Evolutionary conservation across 257 asterid genomes (phyloP), one percentile per base, ranked within the genome.

Genomic region (Haberlea rhodopensis): DNA sequence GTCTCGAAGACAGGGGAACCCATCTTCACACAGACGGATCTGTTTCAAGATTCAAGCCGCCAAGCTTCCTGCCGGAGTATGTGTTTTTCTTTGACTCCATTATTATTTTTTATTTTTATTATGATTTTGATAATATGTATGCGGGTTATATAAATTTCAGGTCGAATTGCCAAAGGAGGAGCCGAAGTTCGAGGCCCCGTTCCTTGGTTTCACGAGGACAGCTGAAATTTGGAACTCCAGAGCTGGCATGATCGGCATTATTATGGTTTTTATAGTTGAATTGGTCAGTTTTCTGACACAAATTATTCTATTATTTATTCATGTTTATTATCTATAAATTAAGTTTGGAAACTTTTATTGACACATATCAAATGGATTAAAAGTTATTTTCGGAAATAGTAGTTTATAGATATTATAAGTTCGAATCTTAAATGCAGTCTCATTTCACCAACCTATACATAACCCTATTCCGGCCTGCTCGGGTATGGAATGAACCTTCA

Each of bases 161-260:
- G 87, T 89, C 66, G 91, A 85, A 60, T 24, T 85, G 57, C 96
- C 98, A 0, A 92, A 78, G 37, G 80, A 78, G 57, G 70, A 73
- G 80, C 98, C 96, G 1, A 87, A 81, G 76, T 82, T 87, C 29
- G 66, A 78, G 75, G 73, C 82, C 11, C 95, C 97, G 3, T 80
- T 89, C 62, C 66, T 75, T 22, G 98, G 98, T 5, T 89, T 92
- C 71, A 92, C 97, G 0, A 82, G 78, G 54, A 85, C 92, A 0
- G 98, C 98, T 15, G 98, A 87, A 52, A 80, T 69, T 71, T 92
- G 97, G 96, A 92, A 89, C 70, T 92, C 98, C 3, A 81, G 96
- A 75, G 88, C 94, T 71, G 85, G 97, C 60, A 87, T 89, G 96
- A 87, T 84, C 45, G 95, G 91, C 18, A 79, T 87, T 2, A 71